These are phyloP conservation scores for Microstegium vimineum DNA, from an alignment of 176 grass and related monocot species.

Conservation along the genomic window DNA sequence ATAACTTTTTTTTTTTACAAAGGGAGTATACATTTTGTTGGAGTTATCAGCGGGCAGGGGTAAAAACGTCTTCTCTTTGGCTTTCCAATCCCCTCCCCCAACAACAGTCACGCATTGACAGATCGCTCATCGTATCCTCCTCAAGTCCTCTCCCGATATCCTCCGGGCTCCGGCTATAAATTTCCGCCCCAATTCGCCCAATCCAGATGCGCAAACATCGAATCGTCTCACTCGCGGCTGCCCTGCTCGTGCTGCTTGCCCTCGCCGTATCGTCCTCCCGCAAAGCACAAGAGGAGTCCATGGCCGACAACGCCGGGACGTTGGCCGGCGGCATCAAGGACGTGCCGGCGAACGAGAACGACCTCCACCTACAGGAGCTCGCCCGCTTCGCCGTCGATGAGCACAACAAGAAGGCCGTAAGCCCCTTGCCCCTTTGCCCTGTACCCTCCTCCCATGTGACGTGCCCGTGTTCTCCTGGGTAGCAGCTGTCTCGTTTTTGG, in stretches of 20 bases:
- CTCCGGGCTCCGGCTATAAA: slow-evolving; percentile 36
- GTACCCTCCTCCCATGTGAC: not conserved
- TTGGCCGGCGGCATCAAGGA: slow-evolving; percentile 39
- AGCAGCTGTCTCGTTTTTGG: not conserved
- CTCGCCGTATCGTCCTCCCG: not conserved
- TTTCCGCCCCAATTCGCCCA: not conserved
- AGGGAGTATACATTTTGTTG: no score
- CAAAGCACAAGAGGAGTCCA: slow-evolving; percentile 1
- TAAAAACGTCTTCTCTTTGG: not conserved
- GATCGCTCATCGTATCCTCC: not conserved
- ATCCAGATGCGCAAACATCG: slow-evolving; percentile 27
- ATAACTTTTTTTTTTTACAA: no score
- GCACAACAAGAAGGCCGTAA: slow-evolving; percentile 86
- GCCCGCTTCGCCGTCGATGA: slow-evolving; percentile 75
- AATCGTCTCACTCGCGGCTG: not conserved
- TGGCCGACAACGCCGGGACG: slow-evolving; percentile 13
- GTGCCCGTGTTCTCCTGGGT: not conserved
- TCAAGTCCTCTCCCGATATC: not conserved
- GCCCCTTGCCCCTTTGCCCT: not conserved
- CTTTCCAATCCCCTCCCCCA: not conserved
- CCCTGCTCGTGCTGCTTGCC: slow-evolving; percentile 18
- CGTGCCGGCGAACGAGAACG: slow-evolving; percentile 44
- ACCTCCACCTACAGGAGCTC: slow-evolving; percentile 48
- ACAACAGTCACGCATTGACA: not conserved
- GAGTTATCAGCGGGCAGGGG: no score